A percentile compares a stretch with the other conserved stretches of the same genome.
These are phyloP conservation scores for Rhizopogon vinicolor DNA, from an alignment of 768 basidiomycete species.

Conservation along the genomic window DNA sequence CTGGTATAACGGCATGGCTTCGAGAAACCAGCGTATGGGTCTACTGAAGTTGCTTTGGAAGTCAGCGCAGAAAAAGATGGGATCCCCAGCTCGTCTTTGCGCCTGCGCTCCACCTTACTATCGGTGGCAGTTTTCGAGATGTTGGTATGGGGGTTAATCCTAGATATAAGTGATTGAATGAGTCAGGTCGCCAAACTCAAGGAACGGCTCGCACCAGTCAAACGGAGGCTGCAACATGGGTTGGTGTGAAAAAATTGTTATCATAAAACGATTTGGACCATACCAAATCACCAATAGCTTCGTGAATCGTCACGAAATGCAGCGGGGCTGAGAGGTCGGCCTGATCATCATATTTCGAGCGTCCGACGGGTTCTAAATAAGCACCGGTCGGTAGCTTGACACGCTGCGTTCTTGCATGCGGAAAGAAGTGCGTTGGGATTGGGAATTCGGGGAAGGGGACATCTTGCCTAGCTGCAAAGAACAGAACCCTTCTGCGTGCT, in stretches of 20 bases:
- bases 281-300: slow-evolving; percentile 69
- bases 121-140: slow-evolving; percentile 30
- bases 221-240: slow-evolving; percentile 46
- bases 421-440: slow-evolving; percentile 53
- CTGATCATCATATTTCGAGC: slow-evolving; percentile 33
- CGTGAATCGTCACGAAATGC: slow-evolving; percentile 50
- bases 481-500: slow-evolving; percentile 59
- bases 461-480: slow-evolving; percentile 60
- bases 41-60: slow-evolving; percentile 3
- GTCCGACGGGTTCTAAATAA: slow-evolving; percentile 36
- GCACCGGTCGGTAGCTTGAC: slow-evolving; percentile 42
- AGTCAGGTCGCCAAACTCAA: not conserved
- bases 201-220: slow-evolving; percentile 49
- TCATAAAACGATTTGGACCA: slow-evolving; percentile 18
- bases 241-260: slow-evolving; percentile 2
- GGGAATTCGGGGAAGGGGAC: slow-evolving; percentile 58
- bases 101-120: slow-evolving; percentile 27
- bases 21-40: slow-evolving; percentile 42
- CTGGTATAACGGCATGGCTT: slow-evolving; percentile 37
- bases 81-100: slow-evolving; percentile 37
- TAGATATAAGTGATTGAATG: slow-evolving; percentile 17
- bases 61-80: slow-evolving; percentile 38
- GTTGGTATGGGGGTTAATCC: slow-evolving; percentile 53
- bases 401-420: slow-evolving; percentile 23
- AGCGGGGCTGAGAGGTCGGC: slow-evolving; percentile 54